Conservation (phyloP, 805 yeast species). For the Clavispora fructus region DNA sequence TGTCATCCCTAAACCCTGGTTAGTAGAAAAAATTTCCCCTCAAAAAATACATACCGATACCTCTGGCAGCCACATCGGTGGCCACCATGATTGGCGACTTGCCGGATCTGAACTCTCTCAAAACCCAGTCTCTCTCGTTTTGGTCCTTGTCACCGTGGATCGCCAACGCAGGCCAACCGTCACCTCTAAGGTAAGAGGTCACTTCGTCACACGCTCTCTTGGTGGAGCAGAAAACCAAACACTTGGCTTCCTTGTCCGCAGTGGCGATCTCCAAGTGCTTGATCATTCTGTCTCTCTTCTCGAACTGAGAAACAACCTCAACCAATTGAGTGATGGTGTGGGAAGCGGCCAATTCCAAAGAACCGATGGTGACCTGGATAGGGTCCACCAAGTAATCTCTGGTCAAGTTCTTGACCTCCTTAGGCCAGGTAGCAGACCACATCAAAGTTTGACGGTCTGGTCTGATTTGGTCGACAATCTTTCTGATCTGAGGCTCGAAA, state of each 20-base stretch:
- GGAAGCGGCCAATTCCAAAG: slow-evolving; percentile 91
- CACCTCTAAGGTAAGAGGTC: slow-evolving; percentile 84
- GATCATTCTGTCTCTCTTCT: slow-evolving; percentile 85
- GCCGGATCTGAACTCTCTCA: slow-evolving; percentile 87
- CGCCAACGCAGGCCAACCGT: slow-evolving; percentile 98
- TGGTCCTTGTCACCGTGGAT: slow-evolving; percentile 98
- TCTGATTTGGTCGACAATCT: slow-evolving; percentile 95
- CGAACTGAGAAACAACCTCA: slow-evolving; percentile 86
- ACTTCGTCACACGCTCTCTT: slow-evolving; percentile 97
- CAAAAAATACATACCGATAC: slow-evolving; percentile 84
- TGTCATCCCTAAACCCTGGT: slow-evolving; percentile 12
- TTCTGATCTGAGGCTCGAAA: slow-evolving; percentile 98
- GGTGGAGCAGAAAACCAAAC: slow-evolving; percentile 89
- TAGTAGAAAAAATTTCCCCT: slow-evolving; percentile 15
- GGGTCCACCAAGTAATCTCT: slow-evolving; percentile 87
- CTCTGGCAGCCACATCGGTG: slow-evolving; percentile 99
- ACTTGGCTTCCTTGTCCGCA: slow-evolving; percentile 63
- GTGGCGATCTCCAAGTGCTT: slow-evolving; percentile 82
- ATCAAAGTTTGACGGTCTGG: slow-evolving; percentile 98
- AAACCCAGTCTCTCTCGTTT: slow-evolving; percentile 98
- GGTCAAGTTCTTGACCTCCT: slow-evolving; percentile 91
- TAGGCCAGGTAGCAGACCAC: slow-evolving; percentile 99
- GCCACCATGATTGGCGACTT: slow-evolving; percentile 97
- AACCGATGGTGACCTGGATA: slow-evolving; percentile 95
- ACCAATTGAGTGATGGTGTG: slow-evolving; percentile 92